Conservation (phyloP, 805 yeast species). For the Danielozyma ontarioensis region DNA sequence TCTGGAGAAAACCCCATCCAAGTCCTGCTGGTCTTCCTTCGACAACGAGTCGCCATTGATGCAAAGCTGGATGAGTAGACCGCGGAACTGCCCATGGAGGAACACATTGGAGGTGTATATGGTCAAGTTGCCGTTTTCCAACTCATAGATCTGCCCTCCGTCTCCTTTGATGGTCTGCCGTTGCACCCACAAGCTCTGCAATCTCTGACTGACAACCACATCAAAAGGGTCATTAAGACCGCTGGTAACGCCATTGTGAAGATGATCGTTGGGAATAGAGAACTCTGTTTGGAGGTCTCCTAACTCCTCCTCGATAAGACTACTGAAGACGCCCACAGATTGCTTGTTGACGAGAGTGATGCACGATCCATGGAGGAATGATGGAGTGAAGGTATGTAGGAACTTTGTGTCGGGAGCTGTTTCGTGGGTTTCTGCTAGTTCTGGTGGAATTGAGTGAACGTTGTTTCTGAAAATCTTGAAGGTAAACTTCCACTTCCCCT, state of each 20-base stretch:
- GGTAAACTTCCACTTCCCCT: constrained; percentile 66
- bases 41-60: constrained; percentile 8
- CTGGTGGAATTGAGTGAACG: constrained; percentile 44
- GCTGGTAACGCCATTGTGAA: constrained; percentile 49
- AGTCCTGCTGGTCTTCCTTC: constrained; percentile 6
- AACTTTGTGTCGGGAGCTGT: constrained; percentile 38
- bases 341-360: constrained; percentile 45
- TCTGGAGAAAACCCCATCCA: constrained; percentile 16
- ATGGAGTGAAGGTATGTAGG: constrained; percentile 46
- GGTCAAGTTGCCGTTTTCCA: constrained; percentile 47
- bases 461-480: constrained; percentile 66
- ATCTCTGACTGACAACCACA: constrained; percentile 46
- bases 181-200: constrained; percentile 65
- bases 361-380: constrained; percentile 44
- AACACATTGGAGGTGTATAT: constrained; percentile 67
- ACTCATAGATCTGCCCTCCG: constrained; percentile 61
- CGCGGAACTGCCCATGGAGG: constrained; percentile 70
- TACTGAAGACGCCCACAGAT: constrained; percentile 32
- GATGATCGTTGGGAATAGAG: constrained; percentile 30
- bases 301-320: constrained; percentile 27
- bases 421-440: constrained; percentile 18
- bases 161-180: constrained; percentile 71
- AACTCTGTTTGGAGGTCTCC: constrained; percentile 9
- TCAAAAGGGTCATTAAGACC: constrained; percentile 58
- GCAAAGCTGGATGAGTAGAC: constrained; percentile 60